Base-by-base conservation (phyloP, 768 basidiomycete genomes). In the Suillus clintonianus region DNA sequence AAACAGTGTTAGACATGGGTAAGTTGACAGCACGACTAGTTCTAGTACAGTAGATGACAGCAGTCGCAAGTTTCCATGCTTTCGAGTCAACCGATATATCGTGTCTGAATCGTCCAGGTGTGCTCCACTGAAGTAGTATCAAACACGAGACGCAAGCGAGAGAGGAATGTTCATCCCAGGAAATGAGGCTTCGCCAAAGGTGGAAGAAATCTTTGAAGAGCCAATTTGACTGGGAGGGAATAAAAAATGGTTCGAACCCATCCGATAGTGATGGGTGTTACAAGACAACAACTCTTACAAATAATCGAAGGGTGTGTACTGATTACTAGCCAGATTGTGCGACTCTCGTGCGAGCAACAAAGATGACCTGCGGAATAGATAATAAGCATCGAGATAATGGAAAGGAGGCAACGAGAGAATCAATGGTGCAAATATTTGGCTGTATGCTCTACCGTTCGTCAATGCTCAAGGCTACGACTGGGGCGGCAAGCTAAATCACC, bases 401-500 rank as follows among this genome's bases (percentile, higher is more conserved):
- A 43, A 41, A 58, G 36, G n/a, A 39, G 5, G 10, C 7, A 45
- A 60, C 54, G 15, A 65, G 63, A 69, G 62, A 67, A 68, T 88
- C 87, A 89, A 87, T 79, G 76, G 76, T 87, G 85, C 86, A 85
- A 83, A 73, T 73, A 72, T 85, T 89, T 88, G 86, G 86, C 85
- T 86, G 30, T 24, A 78, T 87, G 87, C 87, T 83, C 79, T 79
- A 79, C 86, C 85, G 70, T 74, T 89, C 87, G 82, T 88, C 87
- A 88, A 77, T 59, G 85, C 81, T 69, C 34, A 59, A 65, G 72
- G 82, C 85, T 88, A 87, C 79, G 87, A 88, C 87, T 89, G 87
- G 87, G 87, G 87, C 87, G 87, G 86, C 87, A 87, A 82, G 74
- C 72, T 83, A 83, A 83, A 78, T 86, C 87, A 87, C 88, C 87